These are phyloP conservation scores for Beta macrorhiza DNA, from an alignment of 179 eudicot genomes.

Conservation along the genomic window DNA sequence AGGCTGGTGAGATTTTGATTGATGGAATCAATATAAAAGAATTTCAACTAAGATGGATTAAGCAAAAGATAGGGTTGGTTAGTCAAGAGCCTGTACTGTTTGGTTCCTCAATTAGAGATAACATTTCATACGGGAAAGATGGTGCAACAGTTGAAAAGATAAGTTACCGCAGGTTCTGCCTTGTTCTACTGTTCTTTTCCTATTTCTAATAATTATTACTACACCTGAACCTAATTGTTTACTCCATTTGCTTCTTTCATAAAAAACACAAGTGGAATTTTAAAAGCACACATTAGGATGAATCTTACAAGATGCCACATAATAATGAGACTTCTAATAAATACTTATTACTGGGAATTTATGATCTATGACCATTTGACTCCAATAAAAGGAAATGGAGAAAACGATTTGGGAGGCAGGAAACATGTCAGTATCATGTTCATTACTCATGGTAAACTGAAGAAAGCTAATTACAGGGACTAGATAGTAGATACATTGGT, in stretches of 20 bases:
- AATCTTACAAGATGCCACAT: too few species aligned
- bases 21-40: conserved; percentile 30
- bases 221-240: too few species aligned
- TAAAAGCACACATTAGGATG: too few species aligned
- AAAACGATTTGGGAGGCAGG: not conserved
- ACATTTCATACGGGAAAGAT: conserved; percentile 30
- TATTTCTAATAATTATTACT: too few species aligned
- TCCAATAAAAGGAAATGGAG: too few species aligned
- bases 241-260: too few species aligned
- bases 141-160: conserved; percentile 29
- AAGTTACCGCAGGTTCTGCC: conserved; percentile 25
- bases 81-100: conserved; percentile 32
- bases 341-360: too few species aligned
- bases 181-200: too few species aligned
- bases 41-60: conserved; percentile 29
- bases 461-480: conserved; percentile 38
- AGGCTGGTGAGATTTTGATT: conserved; percentile 26
- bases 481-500: conserved; percentile 68
- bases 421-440: not conserved
- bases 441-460: too few species aligned
- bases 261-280: too few species aligned
- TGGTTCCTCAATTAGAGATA: conserved; percentile 29
- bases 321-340: too few species aligned
- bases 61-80: conserved; percentile 32
- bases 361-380: too few species aligned